phyloP scores from a whole-genome alignment of 2,329 filamentous ascomycete genomes.

The Colletotrichum truncatum region DNA sequence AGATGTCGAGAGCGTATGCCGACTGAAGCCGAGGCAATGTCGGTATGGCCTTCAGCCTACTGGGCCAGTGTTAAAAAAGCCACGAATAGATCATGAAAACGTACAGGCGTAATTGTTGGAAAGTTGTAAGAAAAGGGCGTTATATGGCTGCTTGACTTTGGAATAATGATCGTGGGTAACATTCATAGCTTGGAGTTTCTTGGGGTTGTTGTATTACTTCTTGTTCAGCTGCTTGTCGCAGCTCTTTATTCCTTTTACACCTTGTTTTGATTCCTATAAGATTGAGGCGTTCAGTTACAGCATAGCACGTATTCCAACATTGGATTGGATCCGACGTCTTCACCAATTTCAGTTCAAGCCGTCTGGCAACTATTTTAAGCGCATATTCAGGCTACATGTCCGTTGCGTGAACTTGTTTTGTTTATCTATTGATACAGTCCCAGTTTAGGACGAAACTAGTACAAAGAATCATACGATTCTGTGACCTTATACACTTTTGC shows the following conservation, averaged over 20 bases:
- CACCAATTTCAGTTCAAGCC: neutral
- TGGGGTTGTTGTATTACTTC: conserved; percentile 16
- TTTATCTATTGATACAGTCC: conserved; percentile 28
- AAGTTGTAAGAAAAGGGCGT: conserved; percentile 24
- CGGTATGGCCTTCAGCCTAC: conserved; percentile 68
- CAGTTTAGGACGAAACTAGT: neutral
- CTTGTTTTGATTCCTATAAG: conserved; percentile 14
- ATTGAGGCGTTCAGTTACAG: neutral
- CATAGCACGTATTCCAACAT: neutral
- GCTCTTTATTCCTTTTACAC: neutral
- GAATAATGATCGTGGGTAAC: conserved; percentile 24
- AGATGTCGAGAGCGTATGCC: conserved; percentile 68
- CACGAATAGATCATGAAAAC: conserved; percentile 39
- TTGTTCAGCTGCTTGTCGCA: conserved; percentile 12
- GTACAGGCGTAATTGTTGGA: conserved; percentile 19
- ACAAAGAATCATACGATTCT: neutral
- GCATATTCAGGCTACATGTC: neutral
- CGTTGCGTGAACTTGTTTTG: conserved; percentile 1
- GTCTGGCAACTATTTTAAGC: neutral
- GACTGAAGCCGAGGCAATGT: conserved; percentile 63
- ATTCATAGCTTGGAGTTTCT: conserved; percentile 31
- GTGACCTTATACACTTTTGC: conserved; percentile 6
- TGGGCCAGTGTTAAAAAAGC: conserved; percentile 68
- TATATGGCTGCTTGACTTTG: conserved; percentile 13
- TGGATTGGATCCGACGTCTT: neutral